phyloP scores from a whole-genome alignment of 352 stramenopile species.

The Phytophthora cactorum region DNA sequence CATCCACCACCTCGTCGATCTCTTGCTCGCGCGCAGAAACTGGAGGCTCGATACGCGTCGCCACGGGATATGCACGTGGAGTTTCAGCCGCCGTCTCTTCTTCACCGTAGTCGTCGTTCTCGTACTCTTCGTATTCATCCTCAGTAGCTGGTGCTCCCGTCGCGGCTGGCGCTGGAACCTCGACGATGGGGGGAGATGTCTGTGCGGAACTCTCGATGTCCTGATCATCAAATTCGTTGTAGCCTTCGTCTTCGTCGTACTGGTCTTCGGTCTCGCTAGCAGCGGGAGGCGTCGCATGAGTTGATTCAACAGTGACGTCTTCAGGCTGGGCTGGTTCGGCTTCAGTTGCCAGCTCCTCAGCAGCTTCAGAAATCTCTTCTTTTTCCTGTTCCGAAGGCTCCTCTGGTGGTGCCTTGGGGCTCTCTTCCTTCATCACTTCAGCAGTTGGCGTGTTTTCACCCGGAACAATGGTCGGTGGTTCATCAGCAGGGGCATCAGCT shows the following conservation, averaged over 20 bases:
- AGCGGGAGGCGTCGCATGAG: not conserved
- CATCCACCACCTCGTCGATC: constrained; percentile 28
- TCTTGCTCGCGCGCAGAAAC: constrained; percentile 25
- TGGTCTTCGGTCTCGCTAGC: constrained; percentile 26
- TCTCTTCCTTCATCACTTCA: constrained; percentile 3
- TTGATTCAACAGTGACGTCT: not conserved
- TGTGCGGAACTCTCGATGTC: constrained; percentile 18
- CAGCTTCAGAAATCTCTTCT: not conserved
- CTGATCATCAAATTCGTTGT: constrained; percentile 58
- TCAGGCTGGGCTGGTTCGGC: not conserved
- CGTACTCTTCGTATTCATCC: constrained; percentile 61
- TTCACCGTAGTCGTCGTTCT: constrained; percentile 45
- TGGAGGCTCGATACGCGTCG: constrained; percentile 6
- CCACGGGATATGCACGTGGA: constrained; percentile 1
- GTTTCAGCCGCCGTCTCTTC: constrained; percentile 11
- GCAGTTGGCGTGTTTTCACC: not conserved
- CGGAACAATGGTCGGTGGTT: constrained; percentile 1
- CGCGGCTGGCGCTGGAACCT: not conserved
- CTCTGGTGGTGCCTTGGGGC: not conserved
- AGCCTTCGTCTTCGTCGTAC: constrained; percentile 48
- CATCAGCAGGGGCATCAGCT: constrained; percentile 7
- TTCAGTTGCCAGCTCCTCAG: constrained; percentile 5
- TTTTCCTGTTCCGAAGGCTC: not conserved
- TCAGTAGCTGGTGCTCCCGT: constrained; percentile 22
- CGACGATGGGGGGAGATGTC: not conserved